Evolutionary conservation across 2,329 filamentous ascomycete species (phyloP).

Genomic region (Penicillium sp.): DNA sequence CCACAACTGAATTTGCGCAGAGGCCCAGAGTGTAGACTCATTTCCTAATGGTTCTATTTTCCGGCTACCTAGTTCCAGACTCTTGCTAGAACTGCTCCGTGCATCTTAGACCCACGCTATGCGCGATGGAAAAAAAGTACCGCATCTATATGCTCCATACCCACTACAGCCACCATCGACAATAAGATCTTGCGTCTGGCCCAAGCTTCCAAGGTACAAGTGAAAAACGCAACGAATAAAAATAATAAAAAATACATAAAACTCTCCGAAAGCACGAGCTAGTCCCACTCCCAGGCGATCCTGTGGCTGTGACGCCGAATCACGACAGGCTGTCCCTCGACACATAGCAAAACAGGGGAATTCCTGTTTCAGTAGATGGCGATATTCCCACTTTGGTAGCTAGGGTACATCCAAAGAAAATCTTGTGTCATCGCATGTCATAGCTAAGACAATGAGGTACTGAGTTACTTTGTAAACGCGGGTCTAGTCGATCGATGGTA

Average conservation of each 20-base stretch:
- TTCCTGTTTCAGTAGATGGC: neutral
- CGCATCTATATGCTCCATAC: neutral
- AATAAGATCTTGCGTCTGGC: slow-evolving; percentile 1
- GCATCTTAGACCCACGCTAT: slow-evolving; percentile 6
- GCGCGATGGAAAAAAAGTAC: slow-evolving; percentile 1
- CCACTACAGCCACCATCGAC: neutral
- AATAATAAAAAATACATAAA: slow-evolving; percentile 1
- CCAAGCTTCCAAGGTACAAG: slow-evolving; percentile 13
- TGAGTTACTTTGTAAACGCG: neutral
- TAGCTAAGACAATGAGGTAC: slow-evolving; percentile 2
- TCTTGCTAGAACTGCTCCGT: neutral
- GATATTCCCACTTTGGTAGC: neutral
- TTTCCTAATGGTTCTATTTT: neutral
- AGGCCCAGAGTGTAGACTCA: neutral
- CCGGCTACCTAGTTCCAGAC: neutral
- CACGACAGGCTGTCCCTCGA: slow-evolving; percentile 4
- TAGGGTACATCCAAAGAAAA: slow-evolving; percentile 1
- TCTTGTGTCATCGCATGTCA: slow-evolving; percentile 18
- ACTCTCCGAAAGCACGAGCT: slow-evolving; percentile 12
- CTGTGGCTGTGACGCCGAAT: slow-evolving; percentile 22
- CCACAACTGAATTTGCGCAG: neutral
- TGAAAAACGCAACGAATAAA: neutral
- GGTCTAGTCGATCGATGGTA: slow-evolving; percentile 1
- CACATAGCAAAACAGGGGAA: slow-evolving; percentile 4
- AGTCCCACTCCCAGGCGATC: slow-evolving; percentile 17